phyloP scores from a whole-genome alignment of 805 yeast species.

The Yarrowia deformans region DNA sequence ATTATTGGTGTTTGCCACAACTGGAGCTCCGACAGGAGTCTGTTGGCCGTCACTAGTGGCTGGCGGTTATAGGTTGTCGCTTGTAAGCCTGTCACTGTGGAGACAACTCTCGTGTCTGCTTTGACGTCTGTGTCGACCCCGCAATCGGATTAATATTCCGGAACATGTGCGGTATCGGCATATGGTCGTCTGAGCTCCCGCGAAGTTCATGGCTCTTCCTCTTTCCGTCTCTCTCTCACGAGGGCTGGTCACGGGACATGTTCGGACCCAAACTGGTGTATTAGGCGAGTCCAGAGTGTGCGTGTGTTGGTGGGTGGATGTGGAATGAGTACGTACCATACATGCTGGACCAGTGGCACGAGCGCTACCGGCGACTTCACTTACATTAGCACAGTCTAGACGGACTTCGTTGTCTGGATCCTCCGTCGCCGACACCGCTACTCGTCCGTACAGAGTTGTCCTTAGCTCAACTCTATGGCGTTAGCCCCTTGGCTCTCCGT shows the following conservation, averaged over 20 bases:
- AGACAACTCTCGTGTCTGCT: neutral
- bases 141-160: constrained; percentile 7
- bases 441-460: too few species aligned
- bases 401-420: neutral
- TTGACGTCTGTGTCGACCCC: neutral
- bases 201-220: neutral
- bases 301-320: neutral
- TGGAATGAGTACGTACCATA: too few species aligned
- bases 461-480: constrained; percentile 1
- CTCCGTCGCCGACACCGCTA: neutral
- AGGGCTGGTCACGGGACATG: constrained; percentile 31
- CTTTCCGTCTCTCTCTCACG: neutral
- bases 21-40: neutral
- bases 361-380: neutral
- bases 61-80: neutral
- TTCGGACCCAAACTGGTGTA: constrained; percentile 13
- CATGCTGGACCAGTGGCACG: neutral
- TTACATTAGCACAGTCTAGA: neutral
- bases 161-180: constrained; percentile 10
- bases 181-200: constrained; percentile 6
- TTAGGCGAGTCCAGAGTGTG: neutral
- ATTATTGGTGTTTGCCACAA: constrained; percentile 33
- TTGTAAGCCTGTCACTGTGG: neutral
- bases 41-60: neutral
- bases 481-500: constrained; percentile 11